Conservation (phyloP, 345 rosid genomes). For the Hibiscus syriacus region DNA sequence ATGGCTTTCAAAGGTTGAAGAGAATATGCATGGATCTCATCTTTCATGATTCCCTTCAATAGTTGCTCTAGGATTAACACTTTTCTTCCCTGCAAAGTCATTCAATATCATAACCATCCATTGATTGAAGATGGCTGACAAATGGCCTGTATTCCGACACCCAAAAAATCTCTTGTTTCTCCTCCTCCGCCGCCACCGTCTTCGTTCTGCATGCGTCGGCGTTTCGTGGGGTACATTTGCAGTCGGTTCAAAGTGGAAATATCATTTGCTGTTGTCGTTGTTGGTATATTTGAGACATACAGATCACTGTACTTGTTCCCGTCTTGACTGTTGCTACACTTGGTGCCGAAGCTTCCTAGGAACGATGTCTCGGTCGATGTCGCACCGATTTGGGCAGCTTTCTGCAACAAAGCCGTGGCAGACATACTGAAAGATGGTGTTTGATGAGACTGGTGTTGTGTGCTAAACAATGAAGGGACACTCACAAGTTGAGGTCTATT, state of each 20-base stretch:
- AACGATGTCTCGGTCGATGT: constrained; percentile 53
- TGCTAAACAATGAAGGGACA: constrained; percentile 73
- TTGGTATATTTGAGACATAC: constrained; percentile 27
- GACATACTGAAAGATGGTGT: constrained; percentile 53
- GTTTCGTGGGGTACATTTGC: constrained; percentile 55
- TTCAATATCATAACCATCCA: constrained; percentile 52
- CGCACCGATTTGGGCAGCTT: constrained; percentile 85
- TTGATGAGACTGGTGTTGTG: constrained; percentile 32
- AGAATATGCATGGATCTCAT: constrained; percentile 41
- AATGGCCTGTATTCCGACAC: constrained; percentile 65
- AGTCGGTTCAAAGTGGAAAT: constrained; percentile 35
- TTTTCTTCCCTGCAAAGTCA: constrained; percentile 31
- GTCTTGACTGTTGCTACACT: constrained; percentile 19
- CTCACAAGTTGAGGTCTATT: constrained; percentile 33
- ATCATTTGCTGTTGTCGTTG: constrained; percentile 20
- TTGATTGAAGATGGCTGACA: constrained; percentile 54
- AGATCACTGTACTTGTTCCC: constrained; percentile 46
- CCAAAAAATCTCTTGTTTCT: constrained; percentile 88
- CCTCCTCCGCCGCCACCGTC: constrained; percentile 22
- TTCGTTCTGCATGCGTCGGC: constrained; percentile 35
- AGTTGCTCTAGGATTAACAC: constrained; percentile 12
- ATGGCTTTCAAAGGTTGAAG: constrained; percentile 20
- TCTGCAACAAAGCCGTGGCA: constrained; percentile 90
- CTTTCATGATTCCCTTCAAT: constrained; percentile 6
- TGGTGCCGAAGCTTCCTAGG: constrained; percentile 40